A percentile compares a stretch with the other conserved stretches of the same genome.
phyloP scores from a whole-genome alignment of 2,329 filamentous ascomycete genomes.

The Colletotrichum shisoi region DNA sequence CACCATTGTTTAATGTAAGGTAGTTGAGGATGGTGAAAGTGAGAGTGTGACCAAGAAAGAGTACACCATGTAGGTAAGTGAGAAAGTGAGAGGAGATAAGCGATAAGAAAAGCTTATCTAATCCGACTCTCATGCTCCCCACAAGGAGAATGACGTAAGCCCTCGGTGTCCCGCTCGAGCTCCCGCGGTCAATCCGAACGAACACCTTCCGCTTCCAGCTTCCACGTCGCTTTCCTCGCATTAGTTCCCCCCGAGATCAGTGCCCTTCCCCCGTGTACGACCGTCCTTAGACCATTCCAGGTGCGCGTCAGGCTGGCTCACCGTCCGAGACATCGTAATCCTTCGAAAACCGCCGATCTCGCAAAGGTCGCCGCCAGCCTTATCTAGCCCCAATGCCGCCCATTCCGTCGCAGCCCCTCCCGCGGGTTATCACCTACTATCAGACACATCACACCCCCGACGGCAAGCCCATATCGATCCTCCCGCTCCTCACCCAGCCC shows the following conservation, averaged over 20 bases:
- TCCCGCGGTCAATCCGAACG: not conserved
- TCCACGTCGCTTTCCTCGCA: not conserved
- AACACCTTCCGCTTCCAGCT: not conserved
- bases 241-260: constrained; percentile 3
- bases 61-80: too few relatives aligned
- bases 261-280: not conserved
- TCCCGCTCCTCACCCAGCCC: constrained; percentile 59
- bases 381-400: constrained; percentile 31
- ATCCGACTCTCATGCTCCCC: not conserved
- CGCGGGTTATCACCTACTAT: constrained; percentile 61
- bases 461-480: constrained; percentile 59
- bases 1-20: too few relatives aligned
- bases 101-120: constrained; percentile 1
- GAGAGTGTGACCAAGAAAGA: not conserved
- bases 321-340: not conserved
- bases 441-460: constrained; percentile 61
- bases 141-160: constrained; percentile 3
- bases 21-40: not conserved
- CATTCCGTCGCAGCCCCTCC: constrained; percentile 46
- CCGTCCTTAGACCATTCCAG: too few relatives aligned
- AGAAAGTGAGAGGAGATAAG: not conserved
- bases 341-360: constrained; percentile 4
- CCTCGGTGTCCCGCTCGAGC: not conserved
- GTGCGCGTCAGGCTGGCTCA: not conserved
- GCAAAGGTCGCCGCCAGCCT: constrained; percentile 1